Percentiles rank a stretch among this genome's conserved stretches.
Evolutionary conservation across 148 eudicot genomes (phyloP).

Genomic region (Tetragonia tetragonoides): DNA sequence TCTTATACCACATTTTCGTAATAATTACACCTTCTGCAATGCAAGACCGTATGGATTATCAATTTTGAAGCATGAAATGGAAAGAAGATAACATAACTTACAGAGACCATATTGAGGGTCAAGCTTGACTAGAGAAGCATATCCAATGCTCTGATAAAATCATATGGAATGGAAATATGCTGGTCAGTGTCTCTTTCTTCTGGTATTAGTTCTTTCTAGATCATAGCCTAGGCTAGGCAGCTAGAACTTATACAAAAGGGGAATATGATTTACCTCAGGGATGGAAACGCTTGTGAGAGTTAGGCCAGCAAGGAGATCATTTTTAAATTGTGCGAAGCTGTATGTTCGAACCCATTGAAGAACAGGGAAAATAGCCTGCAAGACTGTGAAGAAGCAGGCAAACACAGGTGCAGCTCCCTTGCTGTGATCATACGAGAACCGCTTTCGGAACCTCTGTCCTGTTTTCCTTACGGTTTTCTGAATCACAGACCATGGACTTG

Average conservation of each 20-base stretch:
- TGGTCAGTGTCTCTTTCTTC: not conserved
- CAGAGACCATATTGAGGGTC: conserved; percentile 67
- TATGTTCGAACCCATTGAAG: conserved; percentile 57
- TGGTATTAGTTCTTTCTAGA: too few species aligned
- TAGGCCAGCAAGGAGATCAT: conserved; percentile 69
- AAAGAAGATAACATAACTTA: conserved; percentile 35
- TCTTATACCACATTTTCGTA: too few species aligned
- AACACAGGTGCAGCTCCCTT: too few species aligned
- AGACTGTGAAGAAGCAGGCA: conserved; percentile 41
- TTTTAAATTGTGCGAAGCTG: conserved; percentile 43
- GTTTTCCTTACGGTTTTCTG: too few species aligned
- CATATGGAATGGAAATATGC: not conserved
- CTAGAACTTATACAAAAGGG: too few species aligned
- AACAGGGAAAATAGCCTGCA: conserved; percentile 65
- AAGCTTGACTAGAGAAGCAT: conserved; percentile 65
- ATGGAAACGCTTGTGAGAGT: conserved; percentile 82
- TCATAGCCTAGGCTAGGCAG: too few species aligned
- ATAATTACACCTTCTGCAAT: not conserved
- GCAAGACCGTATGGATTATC: not conserved
- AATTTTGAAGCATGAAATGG: not conserved
- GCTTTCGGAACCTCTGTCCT: too few species aligned
- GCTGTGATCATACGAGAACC: too few species aligned
- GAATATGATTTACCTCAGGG: conserved; percentile 51
- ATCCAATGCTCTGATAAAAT: conserved; percentile 65
- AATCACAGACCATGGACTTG: too few species aligned